phyloP scores from a whole-genome alignment of 306 rosid species.

The Aeschynomene evenia region DNA sequence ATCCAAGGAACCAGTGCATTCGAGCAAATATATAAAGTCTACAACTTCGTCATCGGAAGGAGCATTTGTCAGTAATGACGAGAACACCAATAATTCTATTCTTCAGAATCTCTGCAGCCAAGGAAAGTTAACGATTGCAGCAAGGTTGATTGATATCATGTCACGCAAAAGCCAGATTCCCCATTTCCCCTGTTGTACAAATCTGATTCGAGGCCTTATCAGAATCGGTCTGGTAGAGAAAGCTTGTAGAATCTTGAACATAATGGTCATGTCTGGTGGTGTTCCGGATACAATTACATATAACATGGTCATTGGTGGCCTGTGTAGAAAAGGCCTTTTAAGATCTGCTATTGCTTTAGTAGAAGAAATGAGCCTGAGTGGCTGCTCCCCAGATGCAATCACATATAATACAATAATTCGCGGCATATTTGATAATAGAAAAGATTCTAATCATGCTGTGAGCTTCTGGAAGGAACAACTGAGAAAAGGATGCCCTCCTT shows the following conservation, averaged over 20 bases:
- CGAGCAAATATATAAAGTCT: constrained; percentile 36
- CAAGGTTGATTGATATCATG: constrained; percentile 72
- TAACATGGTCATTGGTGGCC: constrained; percentile 72
- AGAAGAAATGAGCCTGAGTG: constrained; percentile 79
- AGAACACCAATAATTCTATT: constrained; percentile 54
- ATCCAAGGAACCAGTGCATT: constrained; percentile 34
- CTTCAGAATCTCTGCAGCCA: constrained; percentile 59
- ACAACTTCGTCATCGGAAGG: constrained; percentile 43
- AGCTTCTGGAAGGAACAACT: constrained; percentile 78
- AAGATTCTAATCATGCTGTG: constrained; percentile 55
- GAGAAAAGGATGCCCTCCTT: constrained; percentile 85
- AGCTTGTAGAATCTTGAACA: constrained; percentile 54
- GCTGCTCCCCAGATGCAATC: constrained; percentile 82
- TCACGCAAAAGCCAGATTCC: constrained; percentile 75
- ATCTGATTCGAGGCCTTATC: constrained; percentile 70
- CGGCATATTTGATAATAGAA: constrained; percentile 51
- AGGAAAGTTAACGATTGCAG: constrained; percentile 61
- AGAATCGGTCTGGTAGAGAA: constrained; percentile 45
- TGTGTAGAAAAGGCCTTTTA: constrained; percentile 60
- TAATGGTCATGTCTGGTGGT: constrained; percentile 81
- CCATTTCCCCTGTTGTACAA: constrained; percentile 62
- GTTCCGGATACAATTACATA: constrained; percentile 73
- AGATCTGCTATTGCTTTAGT: constrained; percentile 58
- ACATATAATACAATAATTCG: constrained; percentile 79
- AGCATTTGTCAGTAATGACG: constrained; percentile 53